Evolutionary conservation across 2,329 filamentous ascomycete species (phyloP).

Genomic region (Penicillium vulpinum): DNA sequence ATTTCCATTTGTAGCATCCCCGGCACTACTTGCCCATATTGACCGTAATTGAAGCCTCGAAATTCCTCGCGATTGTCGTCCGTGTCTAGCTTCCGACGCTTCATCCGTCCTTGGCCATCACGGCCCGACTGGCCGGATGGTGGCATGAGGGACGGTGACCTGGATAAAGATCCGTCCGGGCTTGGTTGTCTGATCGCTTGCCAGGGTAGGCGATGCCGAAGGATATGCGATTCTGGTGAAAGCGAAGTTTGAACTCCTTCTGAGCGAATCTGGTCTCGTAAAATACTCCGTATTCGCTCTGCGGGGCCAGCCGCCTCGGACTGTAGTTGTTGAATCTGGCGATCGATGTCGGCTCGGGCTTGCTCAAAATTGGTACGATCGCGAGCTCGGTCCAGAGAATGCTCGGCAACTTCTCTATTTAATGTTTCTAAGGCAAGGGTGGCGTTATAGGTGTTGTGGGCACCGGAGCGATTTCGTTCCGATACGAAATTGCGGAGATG

Average conservation of each 20-base stretch:
- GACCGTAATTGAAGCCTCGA: conserved; percentile 74
- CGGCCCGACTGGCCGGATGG: conserved; percentile 23
- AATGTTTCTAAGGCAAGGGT: conserved; percentile 41
- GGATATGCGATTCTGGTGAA: conserved; percentile 8
- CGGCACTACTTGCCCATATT: conserved; percentile 81
- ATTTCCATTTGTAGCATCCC: conserved; percentile 83
- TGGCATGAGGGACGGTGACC: conserved; percentile 30
- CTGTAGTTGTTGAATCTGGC: conserved; percentile 26
- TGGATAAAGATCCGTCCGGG: conserved; percentile 18
- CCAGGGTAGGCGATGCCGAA: conserved; percentile 3
- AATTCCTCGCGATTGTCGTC: conserved; percentile 54
- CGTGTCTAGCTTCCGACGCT: conserved; percentile 70
- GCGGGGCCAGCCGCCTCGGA: conserved; percentile 5
- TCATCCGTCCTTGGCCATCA: conserved; percentile 53
- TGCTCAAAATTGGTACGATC: conserved; percentile 30
- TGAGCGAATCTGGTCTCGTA: conserved; percentile 14
- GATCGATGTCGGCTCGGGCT: conserved; percentile 27
- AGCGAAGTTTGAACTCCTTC: conserved; percentile 13
- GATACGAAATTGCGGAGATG: conserved; percentile 43
- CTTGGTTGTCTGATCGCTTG: conserved; percentile 24
- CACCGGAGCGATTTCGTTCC: conserved; percentile 34
- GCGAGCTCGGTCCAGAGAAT: conserved; percentile 27
- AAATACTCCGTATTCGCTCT: conserved; percentile 16
- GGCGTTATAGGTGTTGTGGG: conserved; percentile 30
- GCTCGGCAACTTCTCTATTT: conserved; percentile 41